Percentiles rank a stretch among this genome's conserved stretches.
Conservation (phyloP, 331 rosid species). For the Spiraea crenata region DNA sequence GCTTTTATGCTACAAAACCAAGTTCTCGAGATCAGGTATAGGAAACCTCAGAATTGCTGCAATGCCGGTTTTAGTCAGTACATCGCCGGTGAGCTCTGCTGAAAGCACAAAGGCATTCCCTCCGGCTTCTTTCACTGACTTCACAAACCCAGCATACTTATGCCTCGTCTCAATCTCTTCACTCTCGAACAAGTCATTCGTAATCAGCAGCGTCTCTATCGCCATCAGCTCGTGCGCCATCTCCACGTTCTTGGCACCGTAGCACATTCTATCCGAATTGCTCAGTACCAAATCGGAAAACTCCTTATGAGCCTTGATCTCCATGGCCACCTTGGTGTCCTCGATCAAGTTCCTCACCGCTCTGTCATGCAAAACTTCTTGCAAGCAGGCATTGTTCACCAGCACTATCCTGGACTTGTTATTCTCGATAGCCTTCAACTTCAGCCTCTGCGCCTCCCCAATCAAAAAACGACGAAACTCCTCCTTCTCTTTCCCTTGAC, state of each 20-base stretch:
- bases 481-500: conserved; percentile 11
- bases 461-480: conserved; percentile 29
- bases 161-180: conserved; percentile 23
- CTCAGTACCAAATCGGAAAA: conserved; percentile 29
- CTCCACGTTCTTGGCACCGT: conserved; percentile 32
- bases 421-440: conserved; percentile 20
- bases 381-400: background rate
- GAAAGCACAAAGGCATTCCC: conserved; percentile 36
- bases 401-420: conserved; percentile 29
- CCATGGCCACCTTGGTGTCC: conserved; percentile 24
- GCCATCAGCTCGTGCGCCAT: conserved; percentile 34
- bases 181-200: conserved; percentile 32
- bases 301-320: conserved; percentile 26
- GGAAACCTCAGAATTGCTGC: conserved; percentile 47
- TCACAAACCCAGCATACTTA: conserved; percentile 18
- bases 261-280: conserved; percentile 31
- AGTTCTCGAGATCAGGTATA: conserved; percentile 35
- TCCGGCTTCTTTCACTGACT: conserved; percentile 28
- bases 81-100: conserved; percentile 20
- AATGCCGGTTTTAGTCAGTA: conserved; percentile 26
- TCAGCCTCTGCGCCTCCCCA: conserved; percentile 29
- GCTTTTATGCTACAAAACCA: background rate
- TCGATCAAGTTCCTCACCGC: conserved; percentile 31
- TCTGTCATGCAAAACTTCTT: conserved; percentile 28
- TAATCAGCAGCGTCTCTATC: conserved; percentile 40